Base-by-base conservation (phyloP, 352 stramenopile species). In the Phytophthora hibernalis region DNA sequence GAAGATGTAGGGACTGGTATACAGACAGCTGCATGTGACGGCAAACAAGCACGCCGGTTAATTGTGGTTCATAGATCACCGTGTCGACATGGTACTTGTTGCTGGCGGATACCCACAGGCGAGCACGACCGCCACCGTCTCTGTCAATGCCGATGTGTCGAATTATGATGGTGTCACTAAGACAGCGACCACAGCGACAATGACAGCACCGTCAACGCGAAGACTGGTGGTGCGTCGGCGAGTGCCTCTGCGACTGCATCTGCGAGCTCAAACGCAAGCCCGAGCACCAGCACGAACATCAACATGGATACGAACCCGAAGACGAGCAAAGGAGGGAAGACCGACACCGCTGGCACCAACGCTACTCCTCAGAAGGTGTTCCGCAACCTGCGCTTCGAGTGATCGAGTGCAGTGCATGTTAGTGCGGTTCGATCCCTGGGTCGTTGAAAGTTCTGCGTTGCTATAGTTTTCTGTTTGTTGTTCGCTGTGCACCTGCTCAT, bases 281-380 rank as follows among this genome's bases (percentile, higher is more conserved):
- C 52, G 21, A 35, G 21, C 35, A 21, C 15, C 21, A 58, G 24
- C 24, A 28, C 24, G 24, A 28, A 28, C 3, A 28, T 5, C 24
- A 5, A 5, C 24, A 28, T 5, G 24, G 8, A 33, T 12, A 2
- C 26, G 26, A 31, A 7, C 26, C 26, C 26, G 26, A 31, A 12
- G 1, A 33, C 28, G 22, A 26, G 21, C 20, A 2, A n/a, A 9
- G 52, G 37, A 18, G 16, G 15, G 26, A 50, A 59, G 52, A 49
- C 37, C 22, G 52, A 37, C 3, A 3, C 21, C 37, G 49, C 52
- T 48, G 35, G 50, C 33, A 11, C 33, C 50, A 40, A 24, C 22
- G 24, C 52, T 35, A 22, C 54, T 30, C 53, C 28, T 20, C 54
- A 53, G 43, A 61, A 61, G 42, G 28, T 30, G 13, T 61, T 54